Percentiles rank a stretch among this genome's conserved stretches.
Evolutionary conservation across 768 basidiomycete genomes (phyloP).

Genomic region (Boletus reticuloceps): DNA sequence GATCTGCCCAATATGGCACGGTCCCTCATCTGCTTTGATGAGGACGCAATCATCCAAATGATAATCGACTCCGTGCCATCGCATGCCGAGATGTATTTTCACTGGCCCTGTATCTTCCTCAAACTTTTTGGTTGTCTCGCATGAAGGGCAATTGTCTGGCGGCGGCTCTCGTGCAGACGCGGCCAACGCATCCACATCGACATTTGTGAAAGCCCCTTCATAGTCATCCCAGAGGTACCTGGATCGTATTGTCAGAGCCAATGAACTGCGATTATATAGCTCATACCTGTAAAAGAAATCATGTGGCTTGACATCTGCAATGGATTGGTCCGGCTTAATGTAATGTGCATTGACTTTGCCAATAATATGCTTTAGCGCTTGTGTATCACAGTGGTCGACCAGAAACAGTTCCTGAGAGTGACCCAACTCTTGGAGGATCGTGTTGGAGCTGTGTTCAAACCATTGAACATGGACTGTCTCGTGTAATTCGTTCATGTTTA

Average conservation of each 20-base stretch:
- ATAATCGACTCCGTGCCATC: conserved; percentile 46
- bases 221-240: conserved; percentile 52
- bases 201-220: conserved; percentile 45
- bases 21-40: conserved; percentile 45
- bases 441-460: conserved; percentile 68
- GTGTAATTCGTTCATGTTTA: conserved; percentile 45
- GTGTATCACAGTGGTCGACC: conserved; percentile 48
- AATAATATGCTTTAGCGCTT: conserved; percentile 40
- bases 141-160: conserved; percentile 55
- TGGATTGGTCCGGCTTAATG: conserved; percentile 20
- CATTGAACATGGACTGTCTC: conserved; percentile 64
- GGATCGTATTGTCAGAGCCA: conserved; percentile 1
- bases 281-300: conserved; percentile 60
- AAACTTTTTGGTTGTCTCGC: conserved; percentile 34
- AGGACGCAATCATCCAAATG: conserved; percentile 64
- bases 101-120: conserved; percentile 31
- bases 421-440: conserved; percentile 57
- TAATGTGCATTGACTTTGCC: conserved; percentile 49
- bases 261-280: neutral
- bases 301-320: conserved; percentile 27
- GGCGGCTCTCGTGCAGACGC: conserved; percentile 18
- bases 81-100: conserved; percentile 41
- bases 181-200: conserved; percentile 29
- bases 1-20: conserved; percentile 59
- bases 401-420: conserved; percentile 67